Evolutionary conservation across 2,329 filamentous ascomycete genomes (phyloP).

Genomic region (Exophiala lecanii-corni): DNA sequence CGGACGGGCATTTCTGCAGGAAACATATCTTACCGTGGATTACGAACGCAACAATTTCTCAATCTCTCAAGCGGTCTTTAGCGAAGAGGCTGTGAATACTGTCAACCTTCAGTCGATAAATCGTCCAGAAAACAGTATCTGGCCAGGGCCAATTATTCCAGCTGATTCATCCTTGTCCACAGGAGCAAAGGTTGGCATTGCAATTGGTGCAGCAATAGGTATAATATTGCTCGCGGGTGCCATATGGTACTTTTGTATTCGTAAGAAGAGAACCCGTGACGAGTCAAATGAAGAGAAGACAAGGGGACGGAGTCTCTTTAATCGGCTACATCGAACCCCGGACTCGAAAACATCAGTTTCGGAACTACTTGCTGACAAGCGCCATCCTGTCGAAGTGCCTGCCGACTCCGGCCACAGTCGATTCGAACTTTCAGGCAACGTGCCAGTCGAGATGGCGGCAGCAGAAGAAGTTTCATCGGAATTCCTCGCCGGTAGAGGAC

Average conservation of each 20-base stretch:
- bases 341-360: constrained; percentile 21
- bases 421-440: constrained; percentile 23
- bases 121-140: constrained; percentile 22
- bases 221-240: constrained; percentile 19
- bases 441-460: constrained; percentile 26
- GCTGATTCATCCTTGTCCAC: constrained; percentile 23
- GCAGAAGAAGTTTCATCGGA: constrained; percentile 21
- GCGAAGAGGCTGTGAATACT: constrained; percentile 48
- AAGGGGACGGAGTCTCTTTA: constrained; percentile 17
- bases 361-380: constrained; percentile 28
- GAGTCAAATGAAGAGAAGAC: constrained; percentile 11
- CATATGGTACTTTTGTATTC: constrained; percentile 21
- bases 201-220: constrained; percentile 24
- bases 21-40: constrained; percentile 37
- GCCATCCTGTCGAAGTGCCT: constrained; percentile 27
- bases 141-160: constrained; percentile 11
- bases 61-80: constrained; percentile 32
- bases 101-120: constrained; percentile 37
- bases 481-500: constrained; percentile 14
- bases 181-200: constrained; percentile 30
- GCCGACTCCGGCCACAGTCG: constrained; percentile 24
- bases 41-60: constrained; percentile 36
- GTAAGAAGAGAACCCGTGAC: constrained; percentile 6
- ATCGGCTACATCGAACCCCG: constrained; percentile 12
- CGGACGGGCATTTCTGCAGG: constrained; percentile 40